Base-by-base conservation (phyloP, 148 eudicot species). In the Dysphania ambrosioides region DNA sequence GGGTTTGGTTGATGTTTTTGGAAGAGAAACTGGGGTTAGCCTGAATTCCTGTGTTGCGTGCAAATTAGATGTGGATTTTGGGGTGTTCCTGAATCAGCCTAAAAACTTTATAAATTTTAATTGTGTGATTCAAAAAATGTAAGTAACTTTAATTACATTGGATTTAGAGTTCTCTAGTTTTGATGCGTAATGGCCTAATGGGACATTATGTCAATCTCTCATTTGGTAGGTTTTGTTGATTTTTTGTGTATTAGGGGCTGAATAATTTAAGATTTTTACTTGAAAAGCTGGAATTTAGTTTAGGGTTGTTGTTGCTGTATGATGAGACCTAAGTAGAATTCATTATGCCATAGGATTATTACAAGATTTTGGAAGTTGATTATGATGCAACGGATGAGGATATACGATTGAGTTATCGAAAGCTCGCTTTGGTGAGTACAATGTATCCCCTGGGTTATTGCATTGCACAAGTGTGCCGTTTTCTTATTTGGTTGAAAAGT, bases 311-410 rank as follows among this genome's bases (percentile, higher is more conserved):
- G 18, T 64, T 63, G 60, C 15, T 47, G 51, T 66, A 26, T 53
- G 47, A 66, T 66, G 70, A n/a, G 16, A 59, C 63, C 59, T 82
- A 21, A 72, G 18, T 62, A 32, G 21, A 57, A 31, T 30, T 63
- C 59, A 36, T 63, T 56, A 53, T n/a, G 80, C 61, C 72, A 18
- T 68, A 88, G 89, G 92, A 86, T 82, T 83, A 86, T 79, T 88
- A 88, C 85, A 86, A 86, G 78, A 74, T 88, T 24, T 75, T 88
- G 77, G 89, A 80, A 78, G 84, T 88, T 62, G 89, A 83, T 59
- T 88, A 85, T 68, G 92, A 85, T 83, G 89, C 92, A 76, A 81
- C 88, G 34, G 87, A 88, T 65, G 89, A 88, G 71, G 81, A 71
- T 64, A 86, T 88, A 77, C 76, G 84, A 58, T 42, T 82, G 44